A percentile compares a stretch with the other conserved stretches of the same genome.
Conservation (phyloP, 2,329 filamentous ascomycete genomes). For the Phaeosphaeriaceae sp. region DNA sequence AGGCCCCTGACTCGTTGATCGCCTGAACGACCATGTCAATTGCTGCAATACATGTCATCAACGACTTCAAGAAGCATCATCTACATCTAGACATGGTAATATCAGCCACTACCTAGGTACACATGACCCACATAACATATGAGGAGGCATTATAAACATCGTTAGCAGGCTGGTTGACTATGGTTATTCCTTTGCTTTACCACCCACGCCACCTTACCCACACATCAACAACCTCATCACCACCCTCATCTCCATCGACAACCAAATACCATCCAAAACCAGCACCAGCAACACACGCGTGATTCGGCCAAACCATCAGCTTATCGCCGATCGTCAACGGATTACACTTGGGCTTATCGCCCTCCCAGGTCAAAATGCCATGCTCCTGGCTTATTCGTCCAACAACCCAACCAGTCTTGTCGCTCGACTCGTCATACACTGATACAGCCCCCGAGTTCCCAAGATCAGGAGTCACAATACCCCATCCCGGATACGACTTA, state of each 20-base stretch:
- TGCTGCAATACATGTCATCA: slow-evolving; percentile 27
- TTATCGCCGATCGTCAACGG: slow-evolving; percentile 68
- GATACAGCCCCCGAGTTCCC: slow-evolving; percentile 25
- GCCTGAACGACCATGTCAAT: slow-evolving; percentile 24
- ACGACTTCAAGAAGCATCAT: slow-evolving; percentile 32
- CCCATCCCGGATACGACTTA: slow-evolving; percentile 74
- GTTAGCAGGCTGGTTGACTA: too few relatives aligned
- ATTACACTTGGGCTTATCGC: slow-evolving; percentile 37
- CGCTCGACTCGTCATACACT: slow-evolving; percentile 35
- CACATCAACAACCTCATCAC: slow-evolving; percentile 70
- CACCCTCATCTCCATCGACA: slow-evolving; percentile 66
- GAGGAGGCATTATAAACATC: too few relatives aligned
- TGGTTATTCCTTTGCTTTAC: slow-evolving; percentile 48
- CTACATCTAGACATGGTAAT: slow-evolving; percentile 24
- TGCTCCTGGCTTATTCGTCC: slow-evolving; percentile 79
- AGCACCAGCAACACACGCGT: slow-evolving; percentile 77
- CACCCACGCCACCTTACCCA: slow-evolving; percentile 76
- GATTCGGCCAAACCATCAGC: slow-evolving; percentile 77
- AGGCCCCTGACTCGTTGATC: slow-evolving; percentile 24
- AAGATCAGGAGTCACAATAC: slow-evolving; percentile 68
- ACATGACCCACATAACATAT: too few relatives aligned
- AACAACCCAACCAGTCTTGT: slow-evolving; percentile 67
- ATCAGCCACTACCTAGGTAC: slow-evolving; percentile 18
- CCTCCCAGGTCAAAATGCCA: slow-evolving; percentile 70
- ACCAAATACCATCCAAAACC: slow-evolving; percentile 76